phyloP scores from a whole-genome alignment of 345 rosid genomes.

The Psidium friedrichsthalianum region DNA sequence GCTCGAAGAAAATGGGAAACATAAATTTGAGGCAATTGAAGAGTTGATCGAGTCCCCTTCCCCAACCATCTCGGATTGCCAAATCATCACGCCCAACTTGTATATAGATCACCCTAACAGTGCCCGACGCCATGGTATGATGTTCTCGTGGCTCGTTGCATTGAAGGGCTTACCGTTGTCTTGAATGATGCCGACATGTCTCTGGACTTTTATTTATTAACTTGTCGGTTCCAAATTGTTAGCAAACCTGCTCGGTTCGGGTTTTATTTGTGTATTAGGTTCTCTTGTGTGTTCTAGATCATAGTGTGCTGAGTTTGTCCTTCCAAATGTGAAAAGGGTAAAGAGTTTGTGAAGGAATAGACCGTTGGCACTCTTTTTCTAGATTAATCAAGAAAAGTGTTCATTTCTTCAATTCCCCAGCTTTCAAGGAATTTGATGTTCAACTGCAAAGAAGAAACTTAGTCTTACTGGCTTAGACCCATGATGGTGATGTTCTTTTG shows the following conservation, averaged over 20 bases:
- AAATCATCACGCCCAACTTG: slow-evolving; percentile 14
- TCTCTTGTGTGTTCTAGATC: slow-evolving; percentile 2
- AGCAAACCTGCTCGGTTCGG: background rate
- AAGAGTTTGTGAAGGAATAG: background rate
- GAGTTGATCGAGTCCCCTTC: slow-evolving; percentile 15
- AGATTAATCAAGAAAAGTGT: slow-evolving; percentile 4
- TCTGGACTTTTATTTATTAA: background rate
- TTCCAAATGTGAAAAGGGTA: slow-evolving; percentile 1
- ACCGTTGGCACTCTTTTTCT: slow-evolving; percentile 1
- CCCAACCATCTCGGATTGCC: slow-evolving; percentile 10
- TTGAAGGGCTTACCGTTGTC: slow-evolving; percentile 17
- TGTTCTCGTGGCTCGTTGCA: slow-evolving; percentile 19
- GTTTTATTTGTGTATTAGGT: background rate
- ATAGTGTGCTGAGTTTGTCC: background rate
- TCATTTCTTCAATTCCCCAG: background rate
- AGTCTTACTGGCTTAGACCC: background rate
- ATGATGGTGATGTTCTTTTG: background rate
- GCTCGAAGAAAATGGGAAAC: slow-evolving; percentile 3
- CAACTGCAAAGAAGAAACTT: background rate
- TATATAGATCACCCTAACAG: slow-evolving; percentile 4
- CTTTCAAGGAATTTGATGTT: background rate
- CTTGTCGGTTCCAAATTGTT: background rate
- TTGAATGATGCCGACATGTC: background rate
- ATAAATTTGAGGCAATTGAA: slow-evolving; percentile 5
- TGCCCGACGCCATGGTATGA: slow-evolving; percentile 4